Evolutionary conservation across 331 rosid species (phyloP).

Genomic region (Dryas integrifolia): DNA sequence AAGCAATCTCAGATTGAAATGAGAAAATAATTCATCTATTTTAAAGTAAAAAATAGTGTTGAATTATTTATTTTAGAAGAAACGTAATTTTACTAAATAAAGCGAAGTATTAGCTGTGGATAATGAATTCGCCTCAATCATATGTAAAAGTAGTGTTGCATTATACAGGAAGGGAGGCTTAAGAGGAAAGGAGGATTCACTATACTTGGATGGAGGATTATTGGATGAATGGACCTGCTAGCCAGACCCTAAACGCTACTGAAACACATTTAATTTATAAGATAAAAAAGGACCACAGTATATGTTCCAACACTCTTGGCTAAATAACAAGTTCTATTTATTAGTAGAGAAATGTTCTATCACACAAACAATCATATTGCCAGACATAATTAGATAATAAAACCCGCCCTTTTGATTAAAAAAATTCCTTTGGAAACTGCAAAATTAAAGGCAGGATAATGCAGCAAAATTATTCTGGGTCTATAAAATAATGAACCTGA

Average conservation of each 20-base stretch:
- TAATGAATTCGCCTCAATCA: too few species aligned
- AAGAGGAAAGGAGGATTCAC: neutral
- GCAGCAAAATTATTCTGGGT: neutral
- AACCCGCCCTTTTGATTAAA: too few species aligned
- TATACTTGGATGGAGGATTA: neutral
- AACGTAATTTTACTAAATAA: too few species aligned
- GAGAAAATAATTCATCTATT: slow-evolving; percentile 1
- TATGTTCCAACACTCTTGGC: neutral
- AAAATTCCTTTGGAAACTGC: neutral
- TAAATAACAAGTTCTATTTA: neutral
- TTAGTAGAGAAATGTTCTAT: neutral
- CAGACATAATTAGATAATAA: too few species aligned
- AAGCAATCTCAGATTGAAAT: slow-evolving; percentile 17
- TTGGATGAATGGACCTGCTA: neutral
- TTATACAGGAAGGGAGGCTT: neutral
- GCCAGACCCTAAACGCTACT: neutral
- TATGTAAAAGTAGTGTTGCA: neutral
- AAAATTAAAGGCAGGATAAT: neutral
- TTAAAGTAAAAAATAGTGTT: neutral
- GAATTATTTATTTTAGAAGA: neutral
- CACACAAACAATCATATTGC: neutral
- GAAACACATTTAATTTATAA: neutral
- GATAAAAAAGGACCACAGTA: neutral
- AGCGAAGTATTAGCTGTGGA: too few species aligned
- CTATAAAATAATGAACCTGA: slow-evolving; percentile 54